Conservation (phyloP, 129 eudicot genomes). For the Scalesia atractyloides region DNA sequence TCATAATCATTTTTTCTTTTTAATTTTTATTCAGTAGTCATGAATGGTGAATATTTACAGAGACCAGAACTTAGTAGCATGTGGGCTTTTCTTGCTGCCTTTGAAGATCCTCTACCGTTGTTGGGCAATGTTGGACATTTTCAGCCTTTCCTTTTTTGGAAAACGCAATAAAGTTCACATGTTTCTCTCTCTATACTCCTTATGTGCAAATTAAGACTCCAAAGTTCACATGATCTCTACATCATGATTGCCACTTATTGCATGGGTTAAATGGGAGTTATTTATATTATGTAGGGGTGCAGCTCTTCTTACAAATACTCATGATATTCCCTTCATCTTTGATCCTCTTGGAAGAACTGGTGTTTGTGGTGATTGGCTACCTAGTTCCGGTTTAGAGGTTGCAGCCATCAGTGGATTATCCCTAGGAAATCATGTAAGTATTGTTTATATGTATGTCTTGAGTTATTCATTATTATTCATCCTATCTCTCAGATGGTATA, state of each 20-base stretch:
- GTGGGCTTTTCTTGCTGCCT: conserved; percentile 98
- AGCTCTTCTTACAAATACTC: conserved; percentile 93
- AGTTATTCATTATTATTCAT: neutral
- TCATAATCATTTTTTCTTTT: neutral
- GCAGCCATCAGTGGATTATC: conserved; percentile 94
- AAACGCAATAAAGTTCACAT: conserved; percentile 92
- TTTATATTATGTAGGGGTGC: conserved; percentile 74
- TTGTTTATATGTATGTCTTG: conserved; percentile 16
- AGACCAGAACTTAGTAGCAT: conserved; percentile 80
- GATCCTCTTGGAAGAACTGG: conserved; percentile 97
- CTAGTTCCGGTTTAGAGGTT: conserved; percentile 87
- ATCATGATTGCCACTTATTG: neutral
- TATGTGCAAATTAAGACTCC: conserved; percentile 9
- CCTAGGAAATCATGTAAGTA: conserved; percentile 80
- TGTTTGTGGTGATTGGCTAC: conserved; percentile 96
- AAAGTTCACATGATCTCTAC: no score
- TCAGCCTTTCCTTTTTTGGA: conserved; percentile 81
- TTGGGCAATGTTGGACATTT: conserved; percentile 84
- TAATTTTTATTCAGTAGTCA: neutral
- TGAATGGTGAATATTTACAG: conserved; percentile 36
- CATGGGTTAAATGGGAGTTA: neutral
- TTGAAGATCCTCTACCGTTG: conserved; percentile 87
- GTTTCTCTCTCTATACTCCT: conserved; percentile 37
- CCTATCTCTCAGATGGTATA: neutral
- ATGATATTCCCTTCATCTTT: conserved; percentile 85